Evolutionary conservation across 2,329 filamentous ascomycete genomes (phyloP), one percentile per base, ranked within the genome.

Genomic region (Paracorniculantispora psalliotae): DNA sequence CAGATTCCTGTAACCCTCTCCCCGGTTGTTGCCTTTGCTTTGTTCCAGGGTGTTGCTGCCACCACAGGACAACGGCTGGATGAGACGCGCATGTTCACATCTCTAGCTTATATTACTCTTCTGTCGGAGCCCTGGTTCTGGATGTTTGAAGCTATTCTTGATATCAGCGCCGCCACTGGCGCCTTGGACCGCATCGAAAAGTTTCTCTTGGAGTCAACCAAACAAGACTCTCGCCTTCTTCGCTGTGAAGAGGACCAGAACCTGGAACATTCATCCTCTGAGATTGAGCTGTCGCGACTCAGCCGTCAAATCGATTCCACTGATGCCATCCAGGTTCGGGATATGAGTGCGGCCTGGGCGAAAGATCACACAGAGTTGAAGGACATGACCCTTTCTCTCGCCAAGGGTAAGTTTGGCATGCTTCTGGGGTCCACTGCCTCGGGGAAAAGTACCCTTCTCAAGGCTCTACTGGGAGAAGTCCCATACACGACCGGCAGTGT

Each of bases 391-490:
- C 64, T 79, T 3, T 63, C 61, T 0, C 60, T 79, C 2, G 62
- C 64, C 2, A 56, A 61, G 0, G 67, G 63, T 3, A 63, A 70
- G 4, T 67, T 80, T 9, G 75, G 69, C 9, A 68, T 79, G 4
- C 63, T 80, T 0, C 66, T 77, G 10, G 77, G 77, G 0, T 75
- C 77, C 1, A 67, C 79, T 4, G 78, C 73, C 1, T 74, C 72
- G 72, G 53, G 53, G 3, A 56, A 56, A 30, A 48, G 43, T 17
- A 56, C 53, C 4, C 53, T 56, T 0, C 71, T 76, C 61, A 75
- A 74, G 54, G 71, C 71, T 0, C 63, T 80, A 0, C 65, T 76
- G 0, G 71, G 72, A 13, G 72, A 74, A 48, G 62, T 69, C 0
- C 61, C 67, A 2, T 39, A 62, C 3, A 56, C 54, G 2, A 57